Evolutionary conservation across 371 early-diverging fungal species (phyloP).

Genomic region (Mortierella sp.): DNA sequence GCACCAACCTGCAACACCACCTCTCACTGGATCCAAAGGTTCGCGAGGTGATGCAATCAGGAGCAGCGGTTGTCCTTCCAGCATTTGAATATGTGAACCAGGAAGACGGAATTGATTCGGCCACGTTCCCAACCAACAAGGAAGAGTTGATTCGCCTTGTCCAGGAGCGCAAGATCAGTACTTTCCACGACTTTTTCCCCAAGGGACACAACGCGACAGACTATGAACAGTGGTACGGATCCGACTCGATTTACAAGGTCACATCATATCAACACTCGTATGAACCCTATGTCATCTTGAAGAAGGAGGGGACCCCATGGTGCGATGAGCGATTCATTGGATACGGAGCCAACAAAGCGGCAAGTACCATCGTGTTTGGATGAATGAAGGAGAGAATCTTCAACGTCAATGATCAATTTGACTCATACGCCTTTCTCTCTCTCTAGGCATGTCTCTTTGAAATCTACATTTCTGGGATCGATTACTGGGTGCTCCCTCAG

Average conservation of each 20-base stretch:
- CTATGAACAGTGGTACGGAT: conserved; percentile 68
- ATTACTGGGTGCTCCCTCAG: conserved; percentile 69
- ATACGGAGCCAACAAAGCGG: conserved; percentile 75
- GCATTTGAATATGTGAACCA: conserved; percentile 72
- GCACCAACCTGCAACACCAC: conserved; percentile 66
- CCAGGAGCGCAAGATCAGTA: conserved; percentile 59
- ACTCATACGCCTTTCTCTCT: neutral
- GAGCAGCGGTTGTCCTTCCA: conserved; percentile 70
- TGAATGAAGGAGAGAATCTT: neutral
- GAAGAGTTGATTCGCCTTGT: conserved; percentile 56
- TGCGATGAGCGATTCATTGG: conserved; percentile 77
- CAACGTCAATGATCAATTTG: neutral
- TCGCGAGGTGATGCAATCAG: conserved; percentile 57
- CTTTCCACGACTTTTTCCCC: conserved; percentile 70
- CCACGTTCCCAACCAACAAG: conserved; percentile 67
- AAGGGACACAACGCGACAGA: conserved; percentile 76
- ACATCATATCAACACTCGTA: conserved; percentile 71
- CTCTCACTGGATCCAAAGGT: conserved; percentile 56
- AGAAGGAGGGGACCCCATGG: conserved; percentile 72
- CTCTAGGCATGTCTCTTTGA: conserved; percentile 69
- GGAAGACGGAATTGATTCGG: conserved; percentile 64
- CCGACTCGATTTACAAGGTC: conserved; percentile 64
- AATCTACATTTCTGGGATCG: conserved; percentile 71
- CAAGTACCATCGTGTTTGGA: conserved; percentile 2
- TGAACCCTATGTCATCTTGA: conserved; percentile 75